Conservation (phyloP, 108 stramenopile species). For the Skeletonema costatum region DNA sequence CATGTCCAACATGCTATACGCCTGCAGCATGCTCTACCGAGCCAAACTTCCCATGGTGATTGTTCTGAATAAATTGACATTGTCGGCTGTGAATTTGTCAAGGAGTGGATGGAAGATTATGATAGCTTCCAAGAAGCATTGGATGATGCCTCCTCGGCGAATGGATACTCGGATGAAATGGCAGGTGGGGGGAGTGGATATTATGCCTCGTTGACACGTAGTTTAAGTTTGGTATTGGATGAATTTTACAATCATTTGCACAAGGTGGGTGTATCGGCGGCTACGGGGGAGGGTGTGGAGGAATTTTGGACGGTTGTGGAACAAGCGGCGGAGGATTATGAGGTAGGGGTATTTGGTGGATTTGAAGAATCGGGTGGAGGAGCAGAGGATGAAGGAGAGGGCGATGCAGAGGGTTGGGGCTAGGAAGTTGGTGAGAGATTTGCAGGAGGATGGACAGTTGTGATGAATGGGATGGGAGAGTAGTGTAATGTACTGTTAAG, state of each 20-base stretch:
- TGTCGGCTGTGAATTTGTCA: conserved; percentile 77
- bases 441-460: conserved; percentile 32
- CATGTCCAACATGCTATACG: conserved; percentile 99
- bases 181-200: conserved; percentile 66
- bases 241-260: conserved; percentile 96
- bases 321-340: conserved; percentile 81
- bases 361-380: conserved; percentile 80
- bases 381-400: conserved; percentile 71
- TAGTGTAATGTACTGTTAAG: no score
- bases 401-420: conserved; percentile 61
- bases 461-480: no score
- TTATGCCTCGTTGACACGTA: conserved; percentile 91
- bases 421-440: conserved; percentile 62
- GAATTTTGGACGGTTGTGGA: conserved; percentile 88
- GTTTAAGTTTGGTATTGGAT: conserved; percentile 93
- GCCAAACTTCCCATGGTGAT: conserved; percentile 94
- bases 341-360: conserved; percentile 88
- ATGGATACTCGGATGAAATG: conserved; percentile 48
- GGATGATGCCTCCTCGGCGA: conserved; percentile 56
- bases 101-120: conserved; percentile 99
- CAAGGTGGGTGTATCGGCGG: conserved; percentile 88
- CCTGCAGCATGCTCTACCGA: conserved; percentile 96
- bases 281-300: conserved; percentile 93
- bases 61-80: conserved; percentile 95
- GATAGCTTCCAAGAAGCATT: conserved; percentile 96